phyloP scores from a whole-genome alignment of 257 asterid genomes.

The Solanum virginianum region DNA sequence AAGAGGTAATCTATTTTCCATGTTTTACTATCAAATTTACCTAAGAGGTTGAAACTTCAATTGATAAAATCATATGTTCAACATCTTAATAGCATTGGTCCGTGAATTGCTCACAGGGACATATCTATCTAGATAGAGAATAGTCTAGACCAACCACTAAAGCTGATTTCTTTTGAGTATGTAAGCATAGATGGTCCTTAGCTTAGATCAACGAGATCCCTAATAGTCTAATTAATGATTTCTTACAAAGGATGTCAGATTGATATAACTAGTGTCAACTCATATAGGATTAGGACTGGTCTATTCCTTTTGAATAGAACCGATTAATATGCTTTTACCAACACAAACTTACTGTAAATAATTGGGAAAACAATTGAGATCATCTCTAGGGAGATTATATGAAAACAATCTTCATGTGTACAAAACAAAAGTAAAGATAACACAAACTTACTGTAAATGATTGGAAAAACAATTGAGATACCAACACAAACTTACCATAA shows the following conservation, averaged over 20 bases:
- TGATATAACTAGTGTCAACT: background rate
- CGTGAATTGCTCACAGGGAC: no score
- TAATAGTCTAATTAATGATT: background rate
- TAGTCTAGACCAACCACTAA: background rate
- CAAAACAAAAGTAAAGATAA: no score
- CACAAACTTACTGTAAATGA: no score
- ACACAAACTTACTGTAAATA: background rate
- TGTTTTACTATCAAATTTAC: no score
- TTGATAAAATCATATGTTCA: no score
- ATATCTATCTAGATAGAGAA: no score
- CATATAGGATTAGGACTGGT: background rate
- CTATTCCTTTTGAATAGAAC: background rate
- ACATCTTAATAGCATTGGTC: no score
- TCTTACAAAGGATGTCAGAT: background rate
- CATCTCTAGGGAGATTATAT: background rate
- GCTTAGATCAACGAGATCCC: background rate
- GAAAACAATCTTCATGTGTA: no score
- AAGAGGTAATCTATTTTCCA: slow-evolving; percentile 20
- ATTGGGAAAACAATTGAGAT: background rate
- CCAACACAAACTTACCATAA: no score
- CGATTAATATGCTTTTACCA: background rate
- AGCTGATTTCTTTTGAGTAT: background rate
- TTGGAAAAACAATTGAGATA: no score
- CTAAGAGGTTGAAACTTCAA: no score
- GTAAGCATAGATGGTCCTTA: background rate